Base-by-base conservation (phyloP, 1,284 basidiomycete genomes). In the Cryptococcus deneoformans region DNA sequence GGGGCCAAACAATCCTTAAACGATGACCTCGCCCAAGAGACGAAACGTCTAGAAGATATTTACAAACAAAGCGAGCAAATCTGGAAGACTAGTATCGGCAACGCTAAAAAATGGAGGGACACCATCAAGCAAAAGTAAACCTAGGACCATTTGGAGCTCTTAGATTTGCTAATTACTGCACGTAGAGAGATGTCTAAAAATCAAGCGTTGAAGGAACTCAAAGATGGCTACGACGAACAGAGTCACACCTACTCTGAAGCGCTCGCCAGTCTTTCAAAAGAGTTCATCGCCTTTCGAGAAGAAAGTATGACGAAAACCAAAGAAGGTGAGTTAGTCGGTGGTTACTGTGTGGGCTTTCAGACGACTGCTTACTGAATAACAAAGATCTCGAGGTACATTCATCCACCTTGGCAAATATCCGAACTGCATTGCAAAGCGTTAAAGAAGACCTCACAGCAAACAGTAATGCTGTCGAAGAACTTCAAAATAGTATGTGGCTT, bases 61-160 rank as follows among this genome's bases (percentile, higher is more conserved):
- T 39, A 46, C 37, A 34, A 36, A 20, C 43, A 53, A 24, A 45
- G 46, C 12, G 34, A 53, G 35, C 7, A 36, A 14, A 46, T 34
- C 16, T 53, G 52, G 52, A 53, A 46, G 24, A 53, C 44, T 4
- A 53, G 52, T 35, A 46, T 53, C 29, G 16, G 12, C 1, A 53
- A 46, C 38, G 52, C 44, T 9, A 53, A 46, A 35, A 36, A 36
- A 12, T 53, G 52, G 52, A 53, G 44, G 11, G 52, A 53, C 12
- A 36, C n/a, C 14, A 37, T 53, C 35, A 53, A 46, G 36, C 29
- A 53, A 6, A 53, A 39, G 52, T 53, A 35, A 38, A 43, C 20
- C 12, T 40, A 3, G 3, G 3, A 29, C 3, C 29, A 29, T 29
- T 29, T 29, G 29, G 29, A n/a, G 50, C 36, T 12, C 42, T 16